Evolutionary conservation across 1,139 yeast genomes (phyloP).

Genomic region (Protomyces arabidopsidicola): DNA sequence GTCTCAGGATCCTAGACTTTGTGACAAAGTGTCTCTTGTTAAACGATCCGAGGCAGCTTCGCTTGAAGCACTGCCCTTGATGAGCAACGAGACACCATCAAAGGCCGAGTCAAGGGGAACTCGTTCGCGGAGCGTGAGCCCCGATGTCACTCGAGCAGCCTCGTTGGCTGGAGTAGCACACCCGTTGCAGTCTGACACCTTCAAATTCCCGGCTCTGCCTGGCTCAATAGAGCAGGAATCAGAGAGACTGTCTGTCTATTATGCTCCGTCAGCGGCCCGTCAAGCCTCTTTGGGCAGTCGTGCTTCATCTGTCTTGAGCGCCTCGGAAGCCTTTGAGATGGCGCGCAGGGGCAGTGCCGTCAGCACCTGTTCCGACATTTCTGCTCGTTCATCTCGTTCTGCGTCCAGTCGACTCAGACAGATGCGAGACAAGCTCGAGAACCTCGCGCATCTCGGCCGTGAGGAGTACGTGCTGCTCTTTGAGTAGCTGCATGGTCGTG

Average conservation of each 20-base stretch:
- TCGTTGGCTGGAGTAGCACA: not conserved
- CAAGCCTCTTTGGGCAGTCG: not conserved
- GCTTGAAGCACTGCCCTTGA: not conserved
- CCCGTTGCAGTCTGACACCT: not conserved
- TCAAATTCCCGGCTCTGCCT: not conserved
- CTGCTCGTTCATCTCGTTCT: not conserved
- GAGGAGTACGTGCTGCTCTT: not conserved
- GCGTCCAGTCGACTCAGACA: not conserved
- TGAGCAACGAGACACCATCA: not conserved
- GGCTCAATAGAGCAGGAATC: not conserved
- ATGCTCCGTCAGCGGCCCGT: not conserved
- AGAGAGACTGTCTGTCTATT: not conserved
- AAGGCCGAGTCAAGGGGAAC: not conserved
- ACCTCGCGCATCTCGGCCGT: not conserved
- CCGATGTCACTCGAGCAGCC: not conserved
- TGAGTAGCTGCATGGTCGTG: not conserved
- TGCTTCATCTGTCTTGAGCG: not conserved
- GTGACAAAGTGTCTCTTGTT: not conserved
- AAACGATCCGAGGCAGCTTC: not conserved
- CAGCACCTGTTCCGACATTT: not conserved
- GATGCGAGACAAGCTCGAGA: not conserved
- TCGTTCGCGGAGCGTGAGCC: not conserved
- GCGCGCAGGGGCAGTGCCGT: not conserved
- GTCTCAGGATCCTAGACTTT: not conserved
- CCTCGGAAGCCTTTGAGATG: not conserved